phyloP scores from a whole-genome alignment of 495 filamentous ascomycete species.

The Alectoria sarmentosa region DNA sequence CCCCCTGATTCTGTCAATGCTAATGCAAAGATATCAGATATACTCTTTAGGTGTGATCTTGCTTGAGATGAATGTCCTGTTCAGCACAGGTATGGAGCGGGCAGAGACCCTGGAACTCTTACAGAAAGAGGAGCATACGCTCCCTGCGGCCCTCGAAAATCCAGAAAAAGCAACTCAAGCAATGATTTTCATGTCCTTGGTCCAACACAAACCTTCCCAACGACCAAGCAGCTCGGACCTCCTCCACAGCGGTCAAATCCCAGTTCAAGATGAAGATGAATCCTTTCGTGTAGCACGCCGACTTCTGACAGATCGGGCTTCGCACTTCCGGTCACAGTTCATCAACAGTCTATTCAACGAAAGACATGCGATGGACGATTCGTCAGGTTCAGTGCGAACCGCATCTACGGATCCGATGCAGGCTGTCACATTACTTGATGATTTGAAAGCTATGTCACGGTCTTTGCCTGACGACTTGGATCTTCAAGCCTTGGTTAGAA shows the following conservation, averaged over 20 bases:
- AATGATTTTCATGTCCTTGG: constrained; percentile 68
- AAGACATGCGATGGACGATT: neutral
- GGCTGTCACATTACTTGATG: constrained; percentile 21
- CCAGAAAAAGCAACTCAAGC: constrained; percentile 65
- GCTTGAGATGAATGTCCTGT: constrained; percentile 89
- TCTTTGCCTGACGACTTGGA: constrained; percentile 50
- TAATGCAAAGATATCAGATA: constrained; percentile 43
- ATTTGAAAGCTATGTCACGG: constrained; percentile 17
- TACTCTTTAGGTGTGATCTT: constrained; percentile 96
- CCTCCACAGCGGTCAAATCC: constrained; percentile 78
- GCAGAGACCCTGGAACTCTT: constrained; percentile 65
- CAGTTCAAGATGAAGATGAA: constrained; percentile 86
- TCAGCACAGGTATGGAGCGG: constrained; percentile 83
- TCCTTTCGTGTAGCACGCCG: constrained; percentile 75
- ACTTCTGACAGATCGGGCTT: constrained; percentile 70
- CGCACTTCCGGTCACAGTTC: constrained; percentile 85
- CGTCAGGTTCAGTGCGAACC: neutral
- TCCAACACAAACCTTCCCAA: constrained; percentile 72
- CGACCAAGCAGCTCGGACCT: constrained; percentile 83
- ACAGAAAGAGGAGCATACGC: constrained; percentile 55
- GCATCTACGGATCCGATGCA: constrained; percentile 8
- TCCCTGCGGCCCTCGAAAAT: constrained; percentile 71
- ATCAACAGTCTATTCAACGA: constrained; percentile 45
- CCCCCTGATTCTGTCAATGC: neutral
- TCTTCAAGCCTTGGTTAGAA: constrained; percentile 66